Conservation (phyloP, 2,329 filamentous ascomycete species). For the Akanthomyces dipterigenus region DNA sequence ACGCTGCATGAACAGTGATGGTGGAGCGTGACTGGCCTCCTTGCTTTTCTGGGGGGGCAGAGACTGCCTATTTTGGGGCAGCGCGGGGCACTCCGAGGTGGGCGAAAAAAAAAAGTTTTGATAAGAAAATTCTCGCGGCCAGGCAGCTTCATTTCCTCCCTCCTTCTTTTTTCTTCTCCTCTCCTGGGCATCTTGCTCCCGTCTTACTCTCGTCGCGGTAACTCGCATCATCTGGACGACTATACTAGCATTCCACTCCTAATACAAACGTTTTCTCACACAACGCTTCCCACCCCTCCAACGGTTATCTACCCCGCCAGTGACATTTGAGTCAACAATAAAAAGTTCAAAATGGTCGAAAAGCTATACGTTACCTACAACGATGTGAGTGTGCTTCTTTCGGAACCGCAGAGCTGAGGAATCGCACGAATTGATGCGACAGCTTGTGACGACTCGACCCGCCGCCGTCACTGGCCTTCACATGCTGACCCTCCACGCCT, state of each 20-base stretch:
- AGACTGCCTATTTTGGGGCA: constrained; percentile 6
- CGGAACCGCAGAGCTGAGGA: neutral
- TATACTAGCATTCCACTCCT: neutral
- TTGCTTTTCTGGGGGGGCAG: neutral
- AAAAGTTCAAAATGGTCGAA: constrained; percentile 59
- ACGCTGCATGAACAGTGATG: neutral
- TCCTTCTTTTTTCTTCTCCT: constrained; percentile 11
- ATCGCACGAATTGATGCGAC: neutral
- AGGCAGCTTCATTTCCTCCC: neutral
- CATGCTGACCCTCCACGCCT: neutral
- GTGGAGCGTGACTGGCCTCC: neutral
- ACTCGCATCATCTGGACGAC: neutral
- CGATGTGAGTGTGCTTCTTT: constrained; percentile 52
- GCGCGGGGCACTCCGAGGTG: constrained; percentile 6
- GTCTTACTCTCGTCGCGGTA: neutral
- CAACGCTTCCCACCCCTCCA: neutral
- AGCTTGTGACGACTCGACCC: neutral
- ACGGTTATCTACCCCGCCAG: constrained; percentile 13
- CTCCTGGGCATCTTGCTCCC: constrained; percentile 18
- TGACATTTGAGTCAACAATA: constrained; percentile 11
- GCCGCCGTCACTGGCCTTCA: neutral
- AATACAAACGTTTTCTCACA: neutral
- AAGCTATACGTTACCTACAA: constrained; percentile 91
- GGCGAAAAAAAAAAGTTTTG: constrained; percentile 8
- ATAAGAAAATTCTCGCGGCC: constrained; percentile 8